Evolutionary conservation across 331 rosid species (phyloP), one percentile per base, ranked within the genome.

Genomic region (Phaseolus coccineus): DNA sequence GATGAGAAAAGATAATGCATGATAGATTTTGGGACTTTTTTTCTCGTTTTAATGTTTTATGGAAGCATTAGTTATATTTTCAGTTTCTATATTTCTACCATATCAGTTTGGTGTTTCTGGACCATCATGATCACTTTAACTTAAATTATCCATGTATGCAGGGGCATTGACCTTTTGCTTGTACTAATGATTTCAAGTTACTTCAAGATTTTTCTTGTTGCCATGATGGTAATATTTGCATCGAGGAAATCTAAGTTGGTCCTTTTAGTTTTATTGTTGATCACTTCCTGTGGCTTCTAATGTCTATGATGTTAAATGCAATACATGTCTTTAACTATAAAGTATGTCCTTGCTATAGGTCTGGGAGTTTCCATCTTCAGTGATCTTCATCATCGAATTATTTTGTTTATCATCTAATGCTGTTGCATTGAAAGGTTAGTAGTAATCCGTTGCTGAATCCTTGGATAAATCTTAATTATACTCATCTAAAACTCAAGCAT

Each of bases 341-440:
- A 46, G 52, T 52, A 10, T 52, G 47, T 85, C 70, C 73, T 63
- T 63, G 3, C 28, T 81, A 78, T 84, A 96, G 99, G 93, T 90
- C 19, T 93, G 99, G 99, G 94, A 93, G 77, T 96, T 87, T 80
- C 97, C 94, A 46, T 85, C 99, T 58, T 85, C 93, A 24, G 88
- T 87, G 88, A 85, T 89, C 81, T 85, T 87, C 88, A 90, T 96
- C 69, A 82, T 84, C 78, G 98, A 96, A 76, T 67, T 91, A 64
- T 93, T 91, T 87, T 91, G 91, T 80, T 84, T 90, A 79, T 93
- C 99, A 57, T 88, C 98, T 74, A 91, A 91, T 86, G 82, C 86
- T 30, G 93, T 90, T 77, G 94, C 98, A 84, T 80, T 96, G 65
- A 89, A 90, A 89, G 98, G 97, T 90, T 22, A 83, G 90, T n/a